These are phyloP conservation scores for Umbilicus rupestris DNA, from an alignment of 164 flowering plant species.

Conservation along the genomic window DNA sequence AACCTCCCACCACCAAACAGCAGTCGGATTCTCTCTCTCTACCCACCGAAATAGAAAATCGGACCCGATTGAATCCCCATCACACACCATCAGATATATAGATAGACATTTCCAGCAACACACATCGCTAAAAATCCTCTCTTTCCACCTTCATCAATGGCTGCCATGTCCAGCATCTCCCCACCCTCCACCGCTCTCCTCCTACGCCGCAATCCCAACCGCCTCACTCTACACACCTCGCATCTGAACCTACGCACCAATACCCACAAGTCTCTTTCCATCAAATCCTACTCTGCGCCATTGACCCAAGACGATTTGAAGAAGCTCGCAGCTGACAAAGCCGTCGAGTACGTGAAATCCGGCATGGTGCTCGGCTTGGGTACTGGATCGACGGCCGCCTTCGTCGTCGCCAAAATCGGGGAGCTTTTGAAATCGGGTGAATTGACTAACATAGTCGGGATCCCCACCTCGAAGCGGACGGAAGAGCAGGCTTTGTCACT, in stretches of 20 bases:
- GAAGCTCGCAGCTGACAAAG: slow-evolving; percentile 76
- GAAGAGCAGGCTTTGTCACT: slow-evolving; percentile 37
- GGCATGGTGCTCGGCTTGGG: slow-evolving; percentile 93
- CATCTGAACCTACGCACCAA: not conserved
- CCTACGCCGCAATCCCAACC: slow-evolving; percentile 9
- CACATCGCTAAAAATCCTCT: not conserved
- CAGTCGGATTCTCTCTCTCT: no score
- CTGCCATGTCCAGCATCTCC: slow-evolving; percentile 3
- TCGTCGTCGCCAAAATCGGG: slow-evolving; percentile 67
- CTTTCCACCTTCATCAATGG: not conserved
- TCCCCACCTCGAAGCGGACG: slow-evolving; percentile 50
- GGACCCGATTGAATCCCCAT: no score
- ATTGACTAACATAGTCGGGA: slow-evolving; percentile 38
- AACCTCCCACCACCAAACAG: no score
- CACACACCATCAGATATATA: no score
- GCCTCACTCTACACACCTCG: no score
- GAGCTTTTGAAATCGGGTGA: slow-evolving; percentile 38
- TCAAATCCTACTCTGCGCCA: slow-evolving; percentile 23
- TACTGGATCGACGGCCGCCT: slow-evolving; percentile 89
- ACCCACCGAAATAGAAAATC: no score
- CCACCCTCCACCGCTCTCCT: slow-evolving; percentile 20
- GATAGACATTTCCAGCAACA: no score
- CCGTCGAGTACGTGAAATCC: slow-evolving; percentile 59
- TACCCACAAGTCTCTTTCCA: slow-evolving; percentile 36
- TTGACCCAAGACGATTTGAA: slow-evolving; percentile 76